Percentiles rank a stretch among this genome's conserved stretches.
These are phyloP conservation scores for Trametes coccinea DNA, from an alignment of 768 basidiomycete species.

Conservation along the genomic window DNA sequence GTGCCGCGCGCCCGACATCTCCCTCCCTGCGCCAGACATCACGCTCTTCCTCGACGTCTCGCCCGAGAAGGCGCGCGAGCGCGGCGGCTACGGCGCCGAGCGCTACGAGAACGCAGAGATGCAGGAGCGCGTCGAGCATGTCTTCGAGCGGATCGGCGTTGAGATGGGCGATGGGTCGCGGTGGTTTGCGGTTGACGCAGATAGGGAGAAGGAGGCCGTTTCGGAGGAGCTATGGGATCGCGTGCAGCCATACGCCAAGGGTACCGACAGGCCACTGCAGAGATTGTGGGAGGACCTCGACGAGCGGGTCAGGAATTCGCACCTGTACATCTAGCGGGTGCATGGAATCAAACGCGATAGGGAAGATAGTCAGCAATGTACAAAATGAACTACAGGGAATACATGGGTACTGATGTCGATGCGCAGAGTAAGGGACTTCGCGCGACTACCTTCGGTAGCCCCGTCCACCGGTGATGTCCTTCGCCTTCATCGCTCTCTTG, in stretches of 20 bases:
- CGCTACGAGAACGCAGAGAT: constrained; percentile 83
- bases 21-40: constrained; percentile 87
- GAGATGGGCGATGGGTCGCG: constrained; percentile 44
- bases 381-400: background rate
- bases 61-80: constrained; percentile 61
- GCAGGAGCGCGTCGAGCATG: constrained; percentile 61
- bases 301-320: constrained; percentile 23
- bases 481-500: constrained; percentile 40
- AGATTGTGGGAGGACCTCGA: constrained; percentile 49
- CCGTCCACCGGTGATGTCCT: constrained; percentile 26
- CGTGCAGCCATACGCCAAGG: constrained; percentile 45
- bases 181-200: constrained; percentile 66
- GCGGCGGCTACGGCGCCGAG: constrained; percentile 86
- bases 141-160: constrained; percentile 57
- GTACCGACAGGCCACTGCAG: constrained; percentile 43
- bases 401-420: background rate
- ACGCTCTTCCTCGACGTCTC: constrained; percentile 84
- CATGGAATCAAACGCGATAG: background rate
- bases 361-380: background rate
- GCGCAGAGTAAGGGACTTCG: background rate
- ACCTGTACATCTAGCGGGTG: constrained; percentile 19
- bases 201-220: constrained; percentile 49
- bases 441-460: constrained; percentile 28
- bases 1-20: constrained; percentile 85
- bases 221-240: constrained; percentile 54